Percentiles rank a stretch among this genome's conserved stretches.
Conservation (phyloP, 1,284 basidiomycete genomes). For the Heterobasidion annosum region DNA sequence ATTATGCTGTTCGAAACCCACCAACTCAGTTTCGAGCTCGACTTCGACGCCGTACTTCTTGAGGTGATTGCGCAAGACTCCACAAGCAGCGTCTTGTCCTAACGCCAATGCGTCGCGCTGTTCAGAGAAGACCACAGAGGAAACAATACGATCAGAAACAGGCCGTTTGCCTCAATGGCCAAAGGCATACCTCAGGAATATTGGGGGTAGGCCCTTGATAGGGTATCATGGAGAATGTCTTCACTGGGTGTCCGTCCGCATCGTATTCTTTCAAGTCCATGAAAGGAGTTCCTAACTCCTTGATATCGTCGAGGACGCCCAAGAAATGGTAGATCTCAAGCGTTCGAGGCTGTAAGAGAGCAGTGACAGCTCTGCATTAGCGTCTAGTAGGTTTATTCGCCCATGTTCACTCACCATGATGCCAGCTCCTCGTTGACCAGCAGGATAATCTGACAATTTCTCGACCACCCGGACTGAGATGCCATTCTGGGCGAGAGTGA, state of each 20-base stretch:
- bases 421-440: constrained; percentile 20
- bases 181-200: constrained; percentile 13
- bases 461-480: constrained; percentile 26
- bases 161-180: not conserved
- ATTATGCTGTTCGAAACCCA: constrained; percentile 4
- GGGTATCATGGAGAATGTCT: not conserved
- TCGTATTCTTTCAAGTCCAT: constrained; percentile 11
- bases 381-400: not conserved
- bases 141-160: not conserved
- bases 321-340: constrained; percentile 19
- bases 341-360: constrained; percentile 16
- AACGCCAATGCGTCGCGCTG: constrained; percentile 4
- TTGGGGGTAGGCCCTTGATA: constrained; percentile 11
- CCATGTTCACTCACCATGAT: constrained; percentile 14
- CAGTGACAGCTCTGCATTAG: not conserved
- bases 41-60: constrained; percentile 16
- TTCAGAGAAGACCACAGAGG: constrained; percentile 2
- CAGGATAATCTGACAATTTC: constrained; percentile 13
- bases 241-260: not conserved
- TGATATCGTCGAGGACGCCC: constrained; percentile 14
- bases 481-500: constrained; percentile 16
- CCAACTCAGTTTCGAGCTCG: constrained; percentile 20
- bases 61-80: constrained; percentile 21
- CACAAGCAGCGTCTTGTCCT: constrained; percentile 19
- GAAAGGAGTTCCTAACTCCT: constrained; percentile 1